Evolutionary conservation across 352 stramenopile species (phyloP).

Genomic region (Globisporangium ultimum): DNA sequence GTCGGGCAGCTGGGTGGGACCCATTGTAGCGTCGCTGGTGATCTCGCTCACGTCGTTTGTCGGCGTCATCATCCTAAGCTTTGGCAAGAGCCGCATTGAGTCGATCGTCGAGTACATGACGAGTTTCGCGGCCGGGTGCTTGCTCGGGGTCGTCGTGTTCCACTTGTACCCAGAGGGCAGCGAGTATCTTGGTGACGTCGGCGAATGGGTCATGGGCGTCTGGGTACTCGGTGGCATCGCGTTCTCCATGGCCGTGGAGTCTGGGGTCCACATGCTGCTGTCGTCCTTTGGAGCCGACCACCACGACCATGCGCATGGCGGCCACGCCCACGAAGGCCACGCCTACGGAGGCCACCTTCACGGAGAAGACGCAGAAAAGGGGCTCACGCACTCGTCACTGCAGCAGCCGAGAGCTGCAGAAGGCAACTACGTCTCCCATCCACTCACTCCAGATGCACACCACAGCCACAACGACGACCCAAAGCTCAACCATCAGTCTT

Average conservation of each 20-base stretch:
- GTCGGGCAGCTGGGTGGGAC: conserved; percentile 13
- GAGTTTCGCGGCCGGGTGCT: conserved; percentile 25
- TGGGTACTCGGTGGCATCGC: conserved; percentile 27
- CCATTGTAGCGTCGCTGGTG: conserved; percentile 19
- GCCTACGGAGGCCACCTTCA: conserved; percentile 9
- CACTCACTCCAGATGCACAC: not conserved
- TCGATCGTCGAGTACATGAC: conserved; percentile 28
- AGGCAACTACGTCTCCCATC: conserved; percentile 3
- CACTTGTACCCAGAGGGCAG: conserved; percentile 34
- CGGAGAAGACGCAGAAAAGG: conserved; percentile 6
- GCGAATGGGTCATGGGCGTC: conserved; percentile 27
- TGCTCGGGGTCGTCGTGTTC: conserved; percentile 37
- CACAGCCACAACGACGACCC: not conserved
- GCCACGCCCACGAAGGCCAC: conserved; percentile 5
- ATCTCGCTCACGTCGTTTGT: conserved; percentile 26
- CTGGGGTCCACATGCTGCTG: conserved; percentile 25
- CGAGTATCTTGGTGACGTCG: conserved; percentile 22
- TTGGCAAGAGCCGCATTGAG: conserved; percentile 18
- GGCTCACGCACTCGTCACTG: not conserved
- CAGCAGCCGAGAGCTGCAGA: not conserved
- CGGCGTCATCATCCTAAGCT: conserved; percentile 21
- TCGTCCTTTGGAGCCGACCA: conserved; percentile 19
- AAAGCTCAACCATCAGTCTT: not conserved
- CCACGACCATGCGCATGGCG: conserved; percentile 3
- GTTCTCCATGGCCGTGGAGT: conserved; percentile 29